Conservation (phyloP, 2,329 filamentous ascomycete species). For the Keithomyces neogunnii region DNA sequence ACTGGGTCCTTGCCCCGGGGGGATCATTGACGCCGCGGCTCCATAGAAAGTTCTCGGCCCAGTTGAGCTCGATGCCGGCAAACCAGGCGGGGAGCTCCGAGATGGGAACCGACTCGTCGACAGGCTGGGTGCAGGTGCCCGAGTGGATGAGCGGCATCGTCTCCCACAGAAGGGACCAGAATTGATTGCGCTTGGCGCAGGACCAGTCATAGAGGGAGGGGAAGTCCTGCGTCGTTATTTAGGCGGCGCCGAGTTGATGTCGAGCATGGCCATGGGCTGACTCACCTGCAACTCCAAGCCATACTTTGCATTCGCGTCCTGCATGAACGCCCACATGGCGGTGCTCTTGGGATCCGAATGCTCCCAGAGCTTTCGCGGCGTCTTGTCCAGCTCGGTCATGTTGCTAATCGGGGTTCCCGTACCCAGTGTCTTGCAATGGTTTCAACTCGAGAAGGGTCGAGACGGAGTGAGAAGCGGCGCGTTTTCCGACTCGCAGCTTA, state of each 20-base stretch:
- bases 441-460: not conserved
- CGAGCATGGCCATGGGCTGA: not conserved
- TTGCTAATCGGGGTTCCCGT: not conserved
- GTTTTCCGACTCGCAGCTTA: no score
- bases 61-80: conserved; percentile 63
- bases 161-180: conserved; percentile 58
- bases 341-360: conserved; percentile 54
- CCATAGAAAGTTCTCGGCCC: conserved; percentile 73
- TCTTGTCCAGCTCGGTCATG: conserved; percentile 22
- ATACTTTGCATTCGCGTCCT: conserved; percentile 51
- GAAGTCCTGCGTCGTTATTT: conserved; percentile 44
- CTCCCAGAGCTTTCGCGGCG: conserved; percentile 60
- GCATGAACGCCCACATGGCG: conserved; percentile 59
- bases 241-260: not conserved
- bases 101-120: conserved; percentile 64
- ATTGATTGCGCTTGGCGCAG: conserved; percentile 49
- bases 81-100: conserved; percentile 72
- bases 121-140: conserved; percentile 48
- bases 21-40: conserved; percentile 33
- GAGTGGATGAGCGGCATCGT: conserved; percentile 53
- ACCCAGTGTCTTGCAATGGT: not conserved
- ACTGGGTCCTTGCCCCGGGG: conserved; percentile 37
- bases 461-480: not conserved
- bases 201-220: conserved; percentile 65
- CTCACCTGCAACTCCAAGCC: conserved; percentile 48